Base-by-base conservation (phyloP, 306 rosid genomes). In the Mimosa pudica region DNA sequence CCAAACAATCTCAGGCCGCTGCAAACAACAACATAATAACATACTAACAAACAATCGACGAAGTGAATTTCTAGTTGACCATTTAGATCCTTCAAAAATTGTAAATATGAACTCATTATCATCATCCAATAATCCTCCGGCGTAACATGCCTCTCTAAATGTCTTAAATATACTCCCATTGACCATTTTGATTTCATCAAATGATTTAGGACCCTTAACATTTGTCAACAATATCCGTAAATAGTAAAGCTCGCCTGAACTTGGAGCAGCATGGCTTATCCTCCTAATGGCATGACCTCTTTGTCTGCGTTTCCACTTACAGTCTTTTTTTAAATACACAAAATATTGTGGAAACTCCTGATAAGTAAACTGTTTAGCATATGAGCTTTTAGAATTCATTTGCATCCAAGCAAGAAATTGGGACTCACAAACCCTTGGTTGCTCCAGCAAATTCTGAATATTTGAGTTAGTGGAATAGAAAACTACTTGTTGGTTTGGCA, bases 281-380 rank as follows among this genome's bases (percentile, higher is more conserved):
- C 20, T 16, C 3, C 60, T 8, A 4, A 6, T 5, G 3, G 9
- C 7, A 4, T 5, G 1, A 0, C 8, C 8, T 52, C 6, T 16
- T 2, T 52, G 0, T 4, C 60, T 5, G 0, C 0, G 1, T 0
- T 52, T 17, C 24, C 60, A 52, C 5, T 3, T 4, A 0, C 55
- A 0, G 0, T 4, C 14, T 3, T 10, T 10, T 10, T 0, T 24
- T 24, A 24, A 0, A 4, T 10, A 48, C 0, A 48, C 52, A 48
- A 9, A 48, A 8, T 10, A 3, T 9, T 10, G 3, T 4, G n/a
- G 55, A 2, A 49, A 49, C 1, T 49, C n/a, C 0, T 3, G 14
- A 49, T 49, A 49, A 2, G 17, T 12, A 2, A 49, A 5, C 0
- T 4, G 11, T 3, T 5, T 10, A 0, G 17, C 17, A 12, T 24